phyloP scores from a whole-genome alignment of 2,329 filamentous ascomycete genomes.

The Falciphora oryzae region DNA sequence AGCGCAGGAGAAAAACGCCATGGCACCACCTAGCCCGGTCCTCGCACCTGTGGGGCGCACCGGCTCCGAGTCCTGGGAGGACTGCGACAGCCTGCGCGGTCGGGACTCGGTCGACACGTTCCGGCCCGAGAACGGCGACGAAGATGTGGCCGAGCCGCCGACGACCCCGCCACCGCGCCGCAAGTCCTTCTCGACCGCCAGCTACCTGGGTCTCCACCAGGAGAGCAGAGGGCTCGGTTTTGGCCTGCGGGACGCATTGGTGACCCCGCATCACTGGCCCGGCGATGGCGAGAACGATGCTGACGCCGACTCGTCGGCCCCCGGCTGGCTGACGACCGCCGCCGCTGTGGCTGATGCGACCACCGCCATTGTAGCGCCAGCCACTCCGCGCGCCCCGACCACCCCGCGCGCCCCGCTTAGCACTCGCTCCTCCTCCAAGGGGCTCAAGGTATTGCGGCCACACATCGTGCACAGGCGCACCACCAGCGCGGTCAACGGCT shows the following conservation, averaged over 20 bases:
- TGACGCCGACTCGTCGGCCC: not conserved
- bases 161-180: conserved; percentile 7
- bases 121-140: conserved; percentile 3
- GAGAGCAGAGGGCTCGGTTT: conserved; percentile 21
- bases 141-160: conserved; percentile 9
- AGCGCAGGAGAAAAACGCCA: too few relatives aligned
- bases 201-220: conserved; percentile 24
- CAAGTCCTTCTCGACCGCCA: conserved; percentile 22
- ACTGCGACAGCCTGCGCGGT: conserved; percentile 9
- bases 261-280: conserved; percentile 19
- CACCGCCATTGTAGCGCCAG: not conserved
- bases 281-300: conserved; percentile 9
- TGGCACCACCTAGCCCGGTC: too few relatives aligned
- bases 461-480: conserved; percentile 7
- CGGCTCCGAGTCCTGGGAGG: conserved; percentile 17
- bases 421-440: conserved; percentile 2
- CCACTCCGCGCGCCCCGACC: too few relatives aligned
- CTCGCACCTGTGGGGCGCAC: not conserved
- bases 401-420: not conserved
- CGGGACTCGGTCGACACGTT: conserved; percentile 14
- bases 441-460: not conserved
- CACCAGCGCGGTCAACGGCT: conserved; percentile 7
- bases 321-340: not conserved
- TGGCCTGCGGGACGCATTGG: conserved; percentile 25
- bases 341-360: not conserved